phyloP scores from a whole-genome alignment of 306 rosid species.

The Psophocarpus tetragonolobus region DNA sequence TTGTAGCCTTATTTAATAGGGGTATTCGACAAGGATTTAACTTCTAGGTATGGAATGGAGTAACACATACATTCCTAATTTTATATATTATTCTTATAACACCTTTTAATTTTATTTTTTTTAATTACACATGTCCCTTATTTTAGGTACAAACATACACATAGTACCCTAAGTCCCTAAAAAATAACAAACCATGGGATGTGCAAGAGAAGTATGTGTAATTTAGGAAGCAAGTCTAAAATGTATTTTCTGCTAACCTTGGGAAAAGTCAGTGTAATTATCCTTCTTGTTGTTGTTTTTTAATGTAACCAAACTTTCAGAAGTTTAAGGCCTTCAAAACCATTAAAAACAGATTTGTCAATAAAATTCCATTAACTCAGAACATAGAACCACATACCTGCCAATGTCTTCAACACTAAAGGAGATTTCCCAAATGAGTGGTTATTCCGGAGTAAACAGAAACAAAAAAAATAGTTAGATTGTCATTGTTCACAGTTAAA shows the following conservation, averaged over 20 bases:
- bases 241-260: background rate
- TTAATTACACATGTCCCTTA: background rate
- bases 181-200: background rate
- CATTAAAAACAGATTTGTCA: background rate
- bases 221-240: background rate
- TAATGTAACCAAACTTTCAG: background rate
- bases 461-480: no score
- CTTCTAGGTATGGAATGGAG: no score
- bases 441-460: no score
- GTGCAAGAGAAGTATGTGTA: background rate
- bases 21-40: no score
- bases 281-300: background rate
- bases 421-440: no score
- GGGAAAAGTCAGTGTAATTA: background rate
- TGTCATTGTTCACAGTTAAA: no score
- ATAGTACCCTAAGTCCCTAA: no score
- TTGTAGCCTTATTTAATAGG: no score
- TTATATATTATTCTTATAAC: background rate
- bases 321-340: background rate
- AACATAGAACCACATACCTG: constrained; percentile 29
- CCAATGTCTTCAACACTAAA: no score
- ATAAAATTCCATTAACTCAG: background rate
- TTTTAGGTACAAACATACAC: background rate
- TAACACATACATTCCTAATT: background rate
- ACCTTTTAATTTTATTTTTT: background rate